These are phyloP conservation scores for Lichenothelia convexa DNA, from an alignment of 495 filamentous ascomycete species.

Conservation along the genomic window DNA sequence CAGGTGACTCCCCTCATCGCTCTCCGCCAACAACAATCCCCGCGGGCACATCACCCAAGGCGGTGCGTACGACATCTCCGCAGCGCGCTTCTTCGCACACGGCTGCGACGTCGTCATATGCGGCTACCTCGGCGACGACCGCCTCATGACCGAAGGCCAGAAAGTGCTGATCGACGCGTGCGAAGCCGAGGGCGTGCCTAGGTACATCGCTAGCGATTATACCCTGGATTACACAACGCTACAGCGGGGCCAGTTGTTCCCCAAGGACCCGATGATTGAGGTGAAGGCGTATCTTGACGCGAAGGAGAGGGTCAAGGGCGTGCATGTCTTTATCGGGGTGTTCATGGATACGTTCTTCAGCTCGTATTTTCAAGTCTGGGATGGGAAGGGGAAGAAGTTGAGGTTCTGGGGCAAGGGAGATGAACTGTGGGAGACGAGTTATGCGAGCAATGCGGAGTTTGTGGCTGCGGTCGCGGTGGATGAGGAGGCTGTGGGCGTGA, in stretches of 20 bases:
- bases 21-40: background rate
- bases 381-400: constrained; percentile 11
- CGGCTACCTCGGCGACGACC: constrained; percentile 19
- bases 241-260: constrained; percentile 18
- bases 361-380: constrained; percentile 4
- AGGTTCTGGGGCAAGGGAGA: constrained; percentile 21
- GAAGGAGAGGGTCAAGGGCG: constrained; percentile 17
- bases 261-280: constrained; percentile 28
- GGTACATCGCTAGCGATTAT: constrained; percentile 29
- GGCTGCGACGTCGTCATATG: background rate
- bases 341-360: constrained; percentile 2
- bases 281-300: constrained; percentile 25
- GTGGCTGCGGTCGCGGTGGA: constrained; percentile 21
- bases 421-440: constrained; percentile 22
- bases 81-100: background rate
- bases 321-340: background rate
- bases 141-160: constrained; percentile 28
- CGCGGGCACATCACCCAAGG: background rate
- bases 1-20: background rate
- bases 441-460: constrained; percentile 20
- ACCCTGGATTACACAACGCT: constrained; percentile 25
- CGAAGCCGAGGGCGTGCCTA: constrained; percentile 19
- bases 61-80: background rate
- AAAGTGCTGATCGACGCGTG: constrained; percentile 28
- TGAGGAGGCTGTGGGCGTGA: constrained; percentile 13